These are phyloP conservation scores for Omphalea diandra DNA, from an alignment of 441 rosid genomes.

Conservation along the genomic window DNA sequence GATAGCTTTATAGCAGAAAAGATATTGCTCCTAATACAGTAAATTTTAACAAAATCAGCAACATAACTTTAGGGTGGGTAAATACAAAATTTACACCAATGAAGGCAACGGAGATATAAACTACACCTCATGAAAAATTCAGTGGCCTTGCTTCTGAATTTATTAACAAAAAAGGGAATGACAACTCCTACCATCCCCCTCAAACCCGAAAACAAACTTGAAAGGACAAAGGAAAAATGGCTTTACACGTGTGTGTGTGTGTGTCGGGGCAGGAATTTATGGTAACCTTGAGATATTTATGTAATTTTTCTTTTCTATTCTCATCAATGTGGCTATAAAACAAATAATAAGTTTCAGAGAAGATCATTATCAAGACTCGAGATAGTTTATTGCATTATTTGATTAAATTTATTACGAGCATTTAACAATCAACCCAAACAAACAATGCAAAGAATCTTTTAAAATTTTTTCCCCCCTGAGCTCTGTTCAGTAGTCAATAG, in stretches of 20 bases:
- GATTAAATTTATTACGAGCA: not conserved
- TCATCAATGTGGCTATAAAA: not conserved
- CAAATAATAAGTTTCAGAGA: not conserved
- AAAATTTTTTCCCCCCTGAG: not conserved
- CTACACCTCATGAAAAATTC: not conserved
- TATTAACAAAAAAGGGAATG: not conserved
- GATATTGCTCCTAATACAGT: conserved; percentile 63
- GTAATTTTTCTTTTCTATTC: not conserved
- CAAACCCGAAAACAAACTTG: rapidly evolving
- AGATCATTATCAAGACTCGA: not conserved
- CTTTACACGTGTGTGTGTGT: too few relatives aligned
- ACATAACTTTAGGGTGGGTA: not conserved
- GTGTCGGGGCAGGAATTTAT: too few relatives aligned
- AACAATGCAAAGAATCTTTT: not conserved
- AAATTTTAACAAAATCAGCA: conserved; percentile 9
- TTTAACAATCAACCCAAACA: not conserved
- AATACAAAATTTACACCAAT: not conserved
- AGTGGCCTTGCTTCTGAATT: not conserved
- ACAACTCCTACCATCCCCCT: not conserved
- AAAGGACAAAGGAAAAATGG: not conserved
- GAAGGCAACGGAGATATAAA: not conserved
- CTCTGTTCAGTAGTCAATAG: not conserved
- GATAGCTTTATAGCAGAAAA: conserved; percentile 71
- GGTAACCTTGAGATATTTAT: too few relatives aligned
- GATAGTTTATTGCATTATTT: not conserved